These are phyloP conservation scores for Ganoderma sinense DNA, from an alignment of 1,284 basidiomycete species.

Conservation along the genomic window DNA sequence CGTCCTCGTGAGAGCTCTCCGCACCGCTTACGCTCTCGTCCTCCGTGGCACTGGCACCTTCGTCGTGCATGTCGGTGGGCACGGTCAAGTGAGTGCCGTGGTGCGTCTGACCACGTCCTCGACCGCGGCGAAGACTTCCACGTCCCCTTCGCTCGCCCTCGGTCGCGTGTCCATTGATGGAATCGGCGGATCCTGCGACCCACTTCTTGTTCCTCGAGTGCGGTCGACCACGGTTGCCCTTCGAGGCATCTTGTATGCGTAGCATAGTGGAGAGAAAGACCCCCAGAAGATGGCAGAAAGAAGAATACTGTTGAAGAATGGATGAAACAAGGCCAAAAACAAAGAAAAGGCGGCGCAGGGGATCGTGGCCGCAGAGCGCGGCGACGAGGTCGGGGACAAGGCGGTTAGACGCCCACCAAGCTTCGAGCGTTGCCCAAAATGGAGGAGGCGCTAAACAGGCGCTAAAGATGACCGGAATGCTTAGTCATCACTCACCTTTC, in stretches of 20 bases:
- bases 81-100: constrained; percentile 30
- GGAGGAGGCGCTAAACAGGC: not conserved
- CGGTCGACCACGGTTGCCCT: constrained; percentile 18
- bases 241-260: constrained; percentile 32
- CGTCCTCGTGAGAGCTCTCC: constrained; percentile 36
- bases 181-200: constrained; percentile 35
- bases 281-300: not conserved
- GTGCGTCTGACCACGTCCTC: constrained; percentile 39
- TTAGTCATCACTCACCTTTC: constrained; percentile 20
- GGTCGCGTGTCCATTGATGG: constrained; percentile 28
- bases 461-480: not conserved
- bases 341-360: not conserved
- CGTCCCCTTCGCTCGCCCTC: constrained; percentile 65
- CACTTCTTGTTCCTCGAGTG: constrained; percentile 40
- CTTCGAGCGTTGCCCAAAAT: not conserved
- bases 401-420: constrained; percentile 11
- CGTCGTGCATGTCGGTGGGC: constrained; percentile 31
- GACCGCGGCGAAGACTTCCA: constrained; percentile 36
- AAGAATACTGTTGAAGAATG: not conserved
- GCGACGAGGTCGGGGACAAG: constrained; percentile 11
- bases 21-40: constrained; percentile 40
- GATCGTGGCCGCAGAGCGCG: not conserved
- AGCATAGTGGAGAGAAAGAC: constrained; percentile 12
- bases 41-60: constrained; percentile 35
- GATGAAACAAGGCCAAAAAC: not conserved